Conservation (phyloP, 192 early-diverging fungal genomes). For the Backusella tarrabulga region DNA sequence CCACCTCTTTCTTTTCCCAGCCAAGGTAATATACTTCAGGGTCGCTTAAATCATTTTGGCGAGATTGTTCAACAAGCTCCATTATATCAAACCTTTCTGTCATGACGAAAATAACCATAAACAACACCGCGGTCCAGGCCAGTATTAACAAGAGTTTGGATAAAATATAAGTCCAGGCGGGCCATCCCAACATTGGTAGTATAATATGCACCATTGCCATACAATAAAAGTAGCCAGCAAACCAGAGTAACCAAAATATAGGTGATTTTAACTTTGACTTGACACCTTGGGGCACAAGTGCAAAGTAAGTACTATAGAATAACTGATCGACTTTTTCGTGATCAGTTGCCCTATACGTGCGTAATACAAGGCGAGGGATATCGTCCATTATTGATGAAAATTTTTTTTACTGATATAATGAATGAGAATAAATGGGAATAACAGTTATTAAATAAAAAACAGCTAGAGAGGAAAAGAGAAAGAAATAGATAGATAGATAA, state of each 20-base stretch:
- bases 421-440: no score
- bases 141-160: constrained; percentile 23
- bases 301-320: constrained; percentile 30
- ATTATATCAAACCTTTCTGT: constrained; percentile 32
- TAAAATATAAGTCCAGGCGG: constrained; percentile 5
- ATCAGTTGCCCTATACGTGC: constrained; percentile 32
- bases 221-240: constrained; percentile 21
- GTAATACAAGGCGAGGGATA: constrained; percentile 21
- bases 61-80: constrained; percentile 20
- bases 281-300: constrained; percentile 35
- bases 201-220: constrained; percentile 18
- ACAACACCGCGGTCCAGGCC: constrained; percentile 15
- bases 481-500: neutral
- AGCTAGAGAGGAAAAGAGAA: neutral
- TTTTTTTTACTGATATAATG: neutral
- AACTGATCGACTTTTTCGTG: constrained; percentile 27
- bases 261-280: constrained; percentile 25
- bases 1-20: constrained; percentile 21
- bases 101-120: constrained; percentile 22
- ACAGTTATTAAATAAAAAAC: neutral
- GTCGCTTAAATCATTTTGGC: constrained; percentile 32
- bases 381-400: neutral
- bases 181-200: neutral
- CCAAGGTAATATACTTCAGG: constrained; percentile 34
- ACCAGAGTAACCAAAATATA: constrained; percentile 25